Evolutionary conservation across 805 yeast species (phyloP).

Genomic region (Candida boidinii): DNA sequence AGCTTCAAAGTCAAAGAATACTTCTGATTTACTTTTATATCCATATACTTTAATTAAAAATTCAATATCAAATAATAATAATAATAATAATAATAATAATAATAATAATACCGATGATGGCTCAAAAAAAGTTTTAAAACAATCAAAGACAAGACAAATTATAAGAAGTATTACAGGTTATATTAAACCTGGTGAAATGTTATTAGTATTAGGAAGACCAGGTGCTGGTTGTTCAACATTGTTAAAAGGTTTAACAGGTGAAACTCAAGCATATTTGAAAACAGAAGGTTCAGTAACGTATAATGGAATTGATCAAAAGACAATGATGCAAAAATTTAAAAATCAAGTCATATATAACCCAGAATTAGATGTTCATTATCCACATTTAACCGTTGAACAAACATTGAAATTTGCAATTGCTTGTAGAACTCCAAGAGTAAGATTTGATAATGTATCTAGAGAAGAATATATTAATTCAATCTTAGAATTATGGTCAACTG

Average conservation of each 20-base stretch:
- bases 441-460: constrained; percentile 33
- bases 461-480: constrained; percentile 31
- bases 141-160: constrained; percentile 14
- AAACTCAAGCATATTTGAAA: constrained; percentile 27
- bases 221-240: constrained; percentile 61
- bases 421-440: constrained; percentile 52
- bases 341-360: constrained; percentile 44
- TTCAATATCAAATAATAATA: constrained; percentile 2
- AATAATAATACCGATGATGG: constrained; percentile 2
- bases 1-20: constrained; percentile 29
- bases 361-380: constrained; percentile 48
- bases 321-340: constrained; percentile 36
- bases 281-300: constrained; percentile 33
- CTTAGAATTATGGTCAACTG: constrained; percentile 44
- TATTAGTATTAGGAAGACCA: constrained; percentile 47
- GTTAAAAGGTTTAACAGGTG: constrained; percentile 37
- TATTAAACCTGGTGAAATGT: constrained; percentile 42
- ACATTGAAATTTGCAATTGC: constrained; percentile 47
- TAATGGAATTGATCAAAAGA: constrained; percentile 37
- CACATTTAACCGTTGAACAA: constrained; percentile 43
- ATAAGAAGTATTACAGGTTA: constrained; percentile 14
- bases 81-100: constrained; percentile 4
- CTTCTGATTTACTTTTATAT: constrained; percentile 25
- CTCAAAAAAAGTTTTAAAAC: constrained; percentile 6
- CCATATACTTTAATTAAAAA: constrained; percentile 3